Conservation (phyloP, 768 basidiomycete genomes). For the Termitomyces heimii region DNA sequence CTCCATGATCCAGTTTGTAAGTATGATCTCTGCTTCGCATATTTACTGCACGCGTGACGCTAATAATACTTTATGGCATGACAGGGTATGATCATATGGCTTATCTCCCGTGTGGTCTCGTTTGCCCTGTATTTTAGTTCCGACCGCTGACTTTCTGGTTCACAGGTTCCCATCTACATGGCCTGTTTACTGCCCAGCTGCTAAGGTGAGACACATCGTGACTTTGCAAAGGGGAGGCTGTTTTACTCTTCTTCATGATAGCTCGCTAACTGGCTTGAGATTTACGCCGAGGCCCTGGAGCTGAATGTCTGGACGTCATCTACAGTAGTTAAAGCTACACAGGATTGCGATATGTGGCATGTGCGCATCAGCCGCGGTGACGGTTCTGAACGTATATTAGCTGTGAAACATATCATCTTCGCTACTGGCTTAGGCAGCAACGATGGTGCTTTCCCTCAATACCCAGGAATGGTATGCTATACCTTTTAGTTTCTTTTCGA, state of each 20-base stretch:
- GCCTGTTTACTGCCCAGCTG: constrained; percentile 53
- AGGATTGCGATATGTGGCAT: constrained; percentile 32
- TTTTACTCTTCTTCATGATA: constrained; percentile 12
- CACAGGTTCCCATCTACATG: constrained; percentile 55
- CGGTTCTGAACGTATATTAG: constrained; percentile 30
- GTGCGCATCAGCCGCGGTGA: constrained; percentile 32
- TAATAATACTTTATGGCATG: background rate
- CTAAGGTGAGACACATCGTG: constrained; percentile 26
- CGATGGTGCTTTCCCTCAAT: constrained; percentile 13
- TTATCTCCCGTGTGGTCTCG: constrained; percentile 45
- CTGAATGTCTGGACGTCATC: constrained; percentile 61
- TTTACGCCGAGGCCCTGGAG: constrained; percentile 53
- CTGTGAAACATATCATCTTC: constrained; percentile 44
- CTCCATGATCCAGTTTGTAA: constrained; percentile 65
- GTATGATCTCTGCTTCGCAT: constrained; percentile 17
- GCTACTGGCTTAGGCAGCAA: constrained; percentile 52
- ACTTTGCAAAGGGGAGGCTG: background rate
- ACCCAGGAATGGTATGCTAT: background rate
- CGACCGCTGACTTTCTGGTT: background rate
- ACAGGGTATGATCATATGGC: constrained; percentile 55
- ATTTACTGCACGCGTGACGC: background rate
- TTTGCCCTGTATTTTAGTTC: background rate
- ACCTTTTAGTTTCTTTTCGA: background rate
- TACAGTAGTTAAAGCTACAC: constrained; percentile 25
- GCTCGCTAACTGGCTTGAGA: constrained; percentile 66